These are phyloP conservation scores for Ilex aquifolium DNA, from an alignment of 257 asterid genomes.

Conservation along the genomic window DNA sequence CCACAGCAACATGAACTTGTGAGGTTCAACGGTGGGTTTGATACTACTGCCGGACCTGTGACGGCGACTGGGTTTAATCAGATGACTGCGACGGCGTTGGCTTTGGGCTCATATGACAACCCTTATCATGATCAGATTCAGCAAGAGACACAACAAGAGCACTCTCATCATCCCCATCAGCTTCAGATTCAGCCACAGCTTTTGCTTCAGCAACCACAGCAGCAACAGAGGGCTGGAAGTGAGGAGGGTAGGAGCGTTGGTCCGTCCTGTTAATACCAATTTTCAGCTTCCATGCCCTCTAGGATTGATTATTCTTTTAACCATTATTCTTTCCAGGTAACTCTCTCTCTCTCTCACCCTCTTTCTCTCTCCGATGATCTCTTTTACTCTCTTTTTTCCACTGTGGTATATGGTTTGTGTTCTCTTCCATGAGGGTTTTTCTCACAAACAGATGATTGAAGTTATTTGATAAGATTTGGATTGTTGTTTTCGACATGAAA, in stretches of 20 bases:
- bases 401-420: too few relatives aligned
- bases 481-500: slow-evolving; percentile 10
- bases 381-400: background rate
- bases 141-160: slow-evolving; percentile 11
- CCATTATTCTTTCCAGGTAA: slow-evolving; percentile 41
- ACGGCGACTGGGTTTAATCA: slow-evolving; percentile 48
- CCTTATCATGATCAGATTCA: slow-evolving; percentile 14
- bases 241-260: slow-evolving; percentile 53
- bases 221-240: slow-evolving; percentile 32
- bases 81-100: slow-evolving; percentile 34
- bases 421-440: too few relatives aligned
- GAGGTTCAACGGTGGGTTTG: slow-evolving; percentile 40
- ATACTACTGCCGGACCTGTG: slow-evolving; percentile 22
- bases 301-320: slow-evolving; percentile 21
- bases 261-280: slow-evolving; percentile 34
- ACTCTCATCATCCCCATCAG: slow-evolving; percentile 27
- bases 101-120: slow-evolving; percentile 43
- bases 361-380: slow-evolving; percentile 3
- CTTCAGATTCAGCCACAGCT: slow-evolving; percentile 36
- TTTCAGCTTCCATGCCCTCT: slow-evolving; percentile 18
- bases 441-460: too few relatives aligned
- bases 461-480: slow-evolving; percentile 6
- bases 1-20: slow-evolving; percentile 24
- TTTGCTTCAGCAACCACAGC: slow-evolving; percentile 13
- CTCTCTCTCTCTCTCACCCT: background rate